Percentiles rank a stretch among this genome's conserved stretches.
Conservation (phyloP, 1,139 yeast species). For the Spencermartinsiella ligniputridi region DNA sequence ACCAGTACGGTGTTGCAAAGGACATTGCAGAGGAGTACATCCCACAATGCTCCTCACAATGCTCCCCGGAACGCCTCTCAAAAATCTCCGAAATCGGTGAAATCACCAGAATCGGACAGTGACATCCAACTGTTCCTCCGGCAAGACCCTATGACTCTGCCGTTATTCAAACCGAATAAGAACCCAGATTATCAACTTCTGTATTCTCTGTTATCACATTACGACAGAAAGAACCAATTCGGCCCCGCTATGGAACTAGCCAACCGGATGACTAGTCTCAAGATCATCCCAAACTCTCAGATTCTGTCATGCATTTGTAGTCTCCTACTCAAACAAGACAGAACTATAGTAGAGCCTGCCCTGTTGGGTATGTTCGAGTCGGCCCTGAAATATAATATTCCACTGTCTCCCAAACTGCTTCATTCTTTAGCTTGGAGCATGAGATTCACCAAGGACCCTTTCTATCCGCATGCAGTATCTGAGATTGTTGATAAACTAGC, state of each 20-base stretch:
- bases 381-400: slow-evolving; percentile 1
- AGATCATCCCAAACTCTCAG: slow-evolving; percentile 12
- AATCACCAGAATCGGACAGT: no score
- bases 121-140: no score
- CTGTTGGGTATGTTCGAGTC: slow-evolving; percentile 12
- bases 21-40: no score
- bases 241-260: slow-evolving; percentile 12
- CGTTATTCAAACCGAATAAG: not conserved
- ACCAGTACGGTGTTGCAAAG: no score
- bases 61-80: no score
- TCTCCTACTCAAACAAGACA: slow-evolving; percentile 10
- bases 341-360: slow-evolving; percentile 5
- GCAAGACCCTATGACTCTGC: not conserved
- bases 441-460: slow-evolving; percentile 6
- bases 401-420: slow-evolving; percentile 5
- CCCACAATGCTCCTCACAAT: no score
- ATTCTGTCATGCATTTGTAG: slow-evolving; percentile 9
- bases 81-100: no score
- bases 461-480: slow-evolving; percentile 4
- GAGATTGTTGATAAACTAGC: not conserved
- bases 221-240: not conserved
- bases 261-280: slow-evolving; percentile 12
- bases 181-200: not conserved
- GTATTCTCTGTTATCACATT: not conserved
- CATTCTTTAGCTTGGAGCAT: slow-evolving; percentile 9